phyloP scores from a whole-genome alignment of 169 alveolate species.

The Besnoitia besnoiti region DNA sequence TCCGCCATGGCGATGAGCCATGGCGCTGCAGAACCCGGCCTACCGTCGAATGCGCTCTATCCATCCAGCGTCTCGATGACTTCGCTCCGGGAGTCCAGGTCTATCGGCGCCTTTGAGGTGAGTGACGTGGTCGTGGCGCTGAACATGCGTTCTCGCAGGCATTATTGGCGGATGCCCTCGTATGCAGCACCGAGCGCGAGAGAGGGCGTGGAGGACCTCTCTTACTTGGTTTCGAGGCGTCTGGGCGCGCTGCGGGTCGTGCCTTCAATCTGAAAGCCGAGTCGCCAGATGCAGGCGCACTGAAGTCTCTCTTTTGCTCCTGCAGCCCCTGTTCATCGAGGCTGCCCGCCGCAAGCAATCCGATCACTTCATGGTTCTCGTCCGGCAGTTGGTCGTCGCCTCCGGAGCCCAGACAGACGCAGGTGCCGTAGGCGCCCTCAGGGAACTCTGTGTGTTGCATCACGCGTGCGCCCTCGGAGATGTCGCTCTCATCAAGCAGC shows the following conservation, averaged over 20 bases:
- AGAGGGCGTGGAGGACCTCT: background rate
- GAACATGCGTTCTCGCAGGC: background rate
- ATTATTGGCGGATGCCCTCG: background rate
- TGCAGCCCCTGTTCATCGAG: background rate
- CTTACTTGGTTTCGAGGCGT: background rate
- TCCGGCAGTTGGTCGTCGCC: background rate
- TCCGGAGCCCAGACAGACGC: background rate
- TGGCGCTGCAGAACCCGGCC: background rate
- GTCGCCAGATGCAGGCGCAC: no score
- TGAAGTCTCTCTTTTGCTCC: no score
- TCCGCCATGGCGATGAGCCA: background rate
- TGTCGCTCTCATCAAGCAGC: background rate
- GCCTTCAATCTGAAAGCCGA: no score
- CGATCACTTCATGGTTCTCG: background rate
- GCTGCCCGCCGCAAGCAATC: background rate
- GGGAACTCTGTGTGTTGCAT: background rate
- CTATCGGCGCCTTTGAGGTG: conserved; percentile 5
- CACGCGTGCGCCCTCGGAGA: background rate
- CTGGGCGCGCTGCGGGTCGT: background rate
- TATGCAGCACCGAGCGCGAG: background rate
- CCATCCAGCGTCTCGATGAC: background rate
- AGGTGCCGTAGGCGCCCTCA: background rate
- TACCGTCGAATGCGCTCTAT: background rate
- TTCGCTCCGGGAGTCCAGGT: background rate
- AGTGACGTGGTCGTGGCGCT: background rate